phyloP scores from a whole-genome alignment of 805 yeast genomes.

The Starmerella geochares region DNA sequence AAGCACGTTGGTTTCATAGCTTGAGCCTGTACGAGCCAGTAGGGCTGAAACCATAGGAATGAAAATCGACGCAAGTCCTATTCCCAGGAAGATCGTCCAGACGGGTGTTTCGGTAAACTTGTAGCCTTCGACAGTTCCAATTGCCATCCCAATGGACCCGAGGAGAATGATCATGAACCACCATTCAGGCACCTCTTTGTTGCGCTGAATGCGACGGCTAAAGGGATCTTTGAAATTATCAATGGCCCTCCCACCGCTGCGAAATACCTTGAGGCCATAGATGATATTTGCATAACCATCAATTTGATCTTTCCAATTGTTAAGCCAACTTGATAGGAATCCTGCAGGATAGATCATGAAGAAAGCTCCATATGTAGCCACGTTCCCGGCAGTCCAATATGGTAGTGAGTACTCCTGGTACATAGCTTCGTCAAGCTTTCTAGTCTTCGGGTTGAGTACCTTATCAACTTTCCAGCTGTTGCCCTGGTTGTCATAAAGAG shows the following conservation, averaged over 20 bases:
- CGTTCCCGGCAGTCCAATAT: constrained; percentile 51
- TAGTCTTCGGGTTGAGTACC: constrained; percentile 35
- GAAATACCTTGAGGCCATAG: constrained; percentile 23
- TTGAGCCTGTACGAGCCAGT: not conserved
- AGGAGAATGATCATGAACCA: constrained; percentile 39
- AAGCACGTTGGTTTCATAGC: constrained; percentile 40
- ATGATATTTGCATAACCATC: not conserved
- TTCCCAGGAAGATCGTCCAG: constrained; percentile 48
- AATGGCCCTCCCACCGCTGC: not conserved
- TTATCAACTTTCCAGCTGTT: constrained; percentile 39
- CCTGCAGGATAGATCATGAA: constrained; percentile 49
- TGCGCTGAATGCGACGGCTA: constrained; percentile 45
- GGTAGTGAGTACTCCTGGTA: constrained; percentile 59
- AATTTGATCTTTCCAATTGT: constrained; percentile 14
- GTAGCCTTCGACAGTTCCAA: constrained; percentile 36
- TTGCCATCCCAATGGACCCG: constrained; percentile 38
- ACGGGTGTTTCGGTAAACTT: constrained; percentile 41
- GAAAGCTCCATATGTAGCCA: constrained; percentile 48
- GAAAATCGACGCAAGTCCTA: constrained; percentile 42
- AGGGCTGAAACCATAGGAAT: constrained; percentile 23
- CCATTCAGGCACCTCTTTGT: constrained; percentile 54
- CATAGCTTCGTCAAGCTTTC: constrained; percentile 37
- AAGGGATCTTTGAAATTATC: constrained; percentile 42
- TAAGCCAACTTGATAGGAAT: constrained; percentile 34
- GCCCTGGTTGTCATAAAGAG: constrained; percentile 44